Base-by-base conservation (phyloP, 768 basidiomycete species). In the Tulasnella sp. region DNA sequence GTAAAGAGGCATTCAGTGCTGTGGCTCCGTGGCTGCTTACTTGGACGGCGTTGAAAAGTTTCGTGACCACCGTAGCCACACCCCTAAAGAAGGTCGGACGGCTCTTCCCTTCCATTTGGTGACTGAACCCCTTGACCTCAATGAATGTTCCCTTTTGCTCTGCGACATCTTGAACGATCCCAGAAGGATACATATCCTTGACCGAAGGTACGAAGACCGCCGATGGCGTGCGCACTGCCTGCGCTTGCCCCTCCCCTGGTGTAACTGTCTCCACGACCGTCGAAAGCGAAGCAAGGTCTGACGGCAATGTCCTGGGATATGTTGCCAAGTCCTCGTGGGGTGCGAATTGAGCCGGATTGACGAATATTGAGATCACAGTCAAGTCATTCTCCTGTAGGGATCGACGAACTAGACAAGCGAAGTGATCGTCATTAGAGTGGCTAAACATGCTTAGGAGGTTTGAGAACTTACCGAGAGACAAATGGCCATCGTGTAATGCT, bases 311-410 rank as follows among this genome's bases (percentile, higher is more conserved):
- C 52, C 95, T 90, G 0, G 97, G 97, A 82, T 99, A 99, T 6
- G 91, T 89, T 36, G 87, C 86, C 3, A 99, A 89, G 82, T 99
- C 97, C 84, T 99, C 97, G 79, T 94, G 90, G 0, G 94, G 96
- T 1, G 97, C 94, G 80, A 99, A 99, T 82, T 99, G 96, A 3
- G 96, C 92, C 0, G 97, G 97, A 82, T 99, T 99, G 77, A 99
- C 96, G 82, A 98, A 99, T 79, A 99, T 94, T 36, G 96, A 97
- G 77, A 98, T 85, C 79, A 98, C 89, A 0, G 97, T 99, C 52
- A 91, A 83, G 76, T 95, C 93, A 80, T 96, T 96, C 75, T 90
- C 87, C 1, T 83, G 82, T 3, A 99, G 86, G 0, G 94, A 96
- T 71, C 85, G 86, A 76, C 88, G 86, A 31, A 99, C 97, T 99